Percentiles rank a stretch among this genome's conserved stretches.
Conservation (phyloP, 192 early-diverging fungal species). For the Rhizophagus sp. region DNA sequence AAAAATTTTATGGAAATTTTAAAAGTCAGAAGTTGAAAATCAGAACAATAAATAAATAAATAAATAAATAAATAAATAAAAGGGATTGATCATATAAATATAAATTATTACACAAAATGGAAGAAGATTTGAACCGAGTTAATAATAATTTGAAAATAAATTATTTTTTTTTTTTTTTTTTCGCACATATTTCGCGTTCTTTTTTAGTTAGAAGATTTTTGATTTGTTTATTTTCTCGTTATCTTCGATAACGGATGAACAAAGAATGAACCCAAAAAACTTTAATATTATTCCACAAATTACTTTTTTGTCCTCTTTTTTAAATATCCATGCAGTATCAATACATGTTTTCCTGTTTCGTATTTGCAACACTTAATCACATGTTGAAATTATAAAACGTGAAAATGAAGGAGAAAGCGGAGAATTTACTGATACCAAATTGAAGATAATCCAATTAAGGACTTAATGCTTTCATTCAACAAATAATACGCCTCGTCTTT, state of each 20-base stretch:
- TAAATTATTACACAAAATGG: too few relatives aligned
- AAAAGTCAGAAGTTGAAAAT: not conserved
- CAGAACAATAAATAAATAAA: too few relatives aligned
- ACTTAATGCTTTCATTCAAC: not conserved
- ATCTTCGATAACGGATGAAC: not conserved
- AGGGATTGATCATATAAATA: too few relatives aligned
- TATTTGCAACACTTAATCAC: not conserved
- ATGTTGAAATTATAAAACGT: not conserved
- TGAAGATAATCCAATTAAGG: not conserved
- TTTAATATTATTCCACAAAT: not conserved
- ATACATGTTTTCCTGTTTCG: not conserved
- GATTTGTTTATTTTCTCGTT: not conserved
- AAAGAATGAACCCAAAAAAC: not conserved
- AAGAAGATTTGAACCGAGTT: too few relatives aligned
- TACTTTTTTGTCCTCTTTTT: not conserved
- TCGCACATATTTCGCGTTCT: not conserved
- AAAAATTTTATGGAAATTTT: not conserved
- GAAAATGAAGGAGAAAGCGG: not conserved
- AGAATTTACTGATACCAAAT: not conserved
- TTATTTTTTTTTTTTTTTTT: too few relatives aligned
- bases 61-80: too few relatives aligned
- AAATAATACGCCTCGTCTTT: not conserved
- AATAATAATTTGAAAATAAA: too few relatives aligned
- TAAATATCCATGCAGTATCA: not conserved
- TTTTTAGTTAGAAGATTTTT: not conserved